phyloP scores from a whole-genome alignment of 768 basidiomycete species.

The Paxillus ammoniavirescens region DNA sequence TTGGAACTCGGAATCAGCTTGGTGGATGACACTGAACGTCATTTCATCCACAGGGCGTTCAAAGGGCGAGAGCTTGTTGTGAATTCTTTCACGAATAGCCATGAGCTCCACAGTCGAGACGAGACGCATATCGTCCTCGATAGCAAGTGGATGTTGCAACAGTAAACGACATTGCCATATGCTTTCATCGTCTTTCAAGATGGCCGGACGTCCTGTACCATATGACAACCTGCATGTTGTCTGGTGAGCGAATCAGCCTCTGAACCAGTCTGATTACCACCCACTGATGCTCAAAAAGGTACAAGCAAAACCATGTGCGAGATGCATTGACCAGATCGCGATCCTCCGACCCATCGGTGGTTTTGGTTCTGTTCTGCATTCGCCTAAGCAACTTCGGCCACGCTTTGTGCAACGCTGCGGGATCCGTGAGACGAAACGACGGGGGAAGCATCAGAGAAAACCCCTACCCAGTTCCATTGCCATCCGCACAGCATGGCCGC shows the following conservation, averaged over 20 bases:
- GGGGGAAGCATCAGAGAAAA: not conserved
- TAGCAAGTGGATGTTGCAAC: conserved; percentile 82
- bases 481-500: conserved; percentile 96
- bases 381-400: conserved; percentile 81
- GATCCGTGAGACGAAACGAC: conserved; percentile 7
- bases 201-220: conserved; percentile 90
- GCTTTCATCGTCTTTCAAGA: conserved; percentile 90
- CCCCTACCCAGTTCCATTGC: conserved; percentile 86
- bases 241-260: not conserved
- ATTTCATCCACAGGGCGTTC: conserved; percentile 74
- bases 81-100: conserved; percentile 82
- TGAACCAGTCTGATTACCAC: conserved; percentile 26
- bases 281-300: conserved; percentile 92
- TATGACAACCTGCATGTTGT: conserved; percentile 73
- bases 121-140: conserved; percentile 92
- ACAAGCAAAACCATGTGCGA: conserved; percentile 91
- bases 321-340: conserved; percentile 77
- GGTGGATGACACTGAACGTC: conserved; percentile 68
- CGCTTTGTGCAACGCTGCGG: conserved; percentile 81
- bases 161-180: conserved; percentile 79
- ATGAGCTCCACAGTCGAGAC: conserved; percentile 94
- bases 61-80: conserved; percentile 77
- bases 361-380: conserved; percentile 65
- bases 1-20: conserved; percentile 75
- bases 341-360: conserved; percentile 55